phyloP scores from a whole-genome alignment of 148 eudicot species.

The Silene latifolia region DNA sequence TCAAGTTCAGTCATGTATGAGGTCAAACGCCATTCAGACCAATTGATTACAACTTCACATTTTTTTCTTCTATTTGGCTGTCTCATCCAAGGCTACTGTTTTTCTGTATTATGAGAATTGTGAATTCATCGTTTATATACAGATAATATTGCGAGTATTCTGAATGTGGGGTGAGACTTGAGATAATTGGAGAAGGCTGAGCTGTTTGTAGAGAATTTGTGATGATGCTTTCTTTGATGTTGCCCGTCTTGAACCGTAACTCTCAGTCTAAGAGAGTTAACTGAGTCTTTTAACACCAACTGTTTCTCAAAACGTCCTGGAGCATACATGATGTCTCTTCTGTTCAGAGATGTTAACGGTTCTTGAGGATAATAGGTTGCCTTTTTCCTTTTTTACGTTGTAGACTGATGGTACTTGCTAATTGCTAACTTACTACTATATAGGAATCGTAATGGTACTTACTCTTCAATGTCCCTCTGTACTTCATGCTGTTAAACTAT shows the following conservation, averaged over 20 bases:
- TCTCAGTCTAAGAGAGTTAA: neutral
- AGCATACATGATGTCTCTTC: too few species aligned
- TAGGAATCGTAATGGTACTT: neutral
- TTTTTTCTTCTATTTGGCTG: neutral
- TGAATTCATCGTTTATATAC: neutral
- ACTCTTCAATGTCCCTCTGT: neutral
- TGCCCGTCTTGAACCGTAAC: neutral
- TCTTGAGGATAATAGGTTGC: neutral
- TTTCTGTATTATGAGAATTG: too few species aligned
- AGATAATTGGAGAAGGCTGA: neutral
- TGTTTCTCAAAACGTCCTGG: neutral
- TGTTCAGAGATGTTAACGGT: neutral
- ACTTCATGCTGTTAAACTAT: neutral
- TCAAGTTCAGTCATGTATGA: neutral
- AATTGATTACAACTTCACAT: neutral
- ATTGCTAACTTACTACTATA: too few species aligned
- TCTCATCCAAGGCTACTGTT: neutral
- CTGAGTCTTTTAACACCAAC: neutral
- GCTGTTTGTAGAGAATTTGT: neutral
- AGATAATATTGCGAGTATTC: neutral
- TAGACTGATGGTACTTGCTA: neutral
- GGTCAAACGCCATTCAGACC: neutral
- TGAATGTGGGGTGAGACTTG: neutral
- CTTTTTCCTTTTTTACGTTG: neutral
- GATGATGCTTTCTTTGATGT: neutral